These are phyloP conservation scores for Rhododendron ferrugineum DNA, from an alignment of 148 eudicot genomes.

Conservation along the genomic window DNA sequence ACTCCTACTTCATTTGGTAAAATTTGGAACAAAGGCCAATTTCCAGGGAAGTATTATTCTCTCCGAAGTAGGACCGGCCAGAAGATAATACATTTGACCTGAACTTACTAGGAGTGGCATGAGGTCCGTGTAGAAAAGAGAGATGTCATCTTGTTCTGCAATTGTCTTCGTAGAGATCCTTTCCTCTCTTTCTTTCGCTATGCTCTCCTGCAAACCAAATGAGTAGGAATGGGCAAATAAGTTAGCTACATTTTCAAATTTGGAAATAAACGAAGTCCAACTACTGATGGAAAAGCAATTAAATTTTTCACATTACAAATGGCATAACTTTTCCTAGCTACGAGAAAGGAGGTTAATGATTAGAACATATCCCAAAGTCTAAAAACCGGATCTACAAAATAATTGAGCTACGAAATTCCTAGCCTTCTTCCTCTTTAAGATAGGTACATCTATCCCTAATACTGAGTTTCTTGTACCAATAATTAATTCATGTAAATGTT, in stretches of 20 bases:
- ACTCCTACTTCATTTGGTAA: neutral
- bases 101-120: slow-evolving; percentile 88
- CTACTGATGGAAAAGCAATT: neutral
- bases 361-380: neutral
- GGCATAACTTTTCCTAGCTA: neutral
- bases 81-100: neutral
- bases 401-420: neutral
- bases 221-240: neutral
- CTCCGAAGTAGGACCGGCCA: neutral
- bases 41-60: neutral
- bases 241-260: neutral
- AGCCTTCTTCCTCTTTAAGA: neutral
- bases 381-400: neutral
- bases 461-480: neutral
- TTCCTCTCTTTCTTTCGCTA: slow-evolving; percentile 80
- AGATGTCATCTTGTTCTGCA: slow-evolving; percentile 60
- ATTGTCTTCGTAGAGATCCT: slow-evolving; percentile 21
- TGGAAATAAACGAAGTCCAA: neutral
- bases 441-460: neutral
- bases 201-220: slow-evolving; percentile 45
- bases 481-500: neutral
- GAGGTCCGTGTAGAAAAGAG: slow-evolving; percentile 81
- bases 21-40: neutral
- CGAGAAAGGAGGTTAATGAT: neutral
- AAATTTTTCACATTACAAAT: neutral